Evolutionary conservation across 768 basidiomycete genomes (phyloP).

Genomic region (Phanerochaete carnosa): DNA sequence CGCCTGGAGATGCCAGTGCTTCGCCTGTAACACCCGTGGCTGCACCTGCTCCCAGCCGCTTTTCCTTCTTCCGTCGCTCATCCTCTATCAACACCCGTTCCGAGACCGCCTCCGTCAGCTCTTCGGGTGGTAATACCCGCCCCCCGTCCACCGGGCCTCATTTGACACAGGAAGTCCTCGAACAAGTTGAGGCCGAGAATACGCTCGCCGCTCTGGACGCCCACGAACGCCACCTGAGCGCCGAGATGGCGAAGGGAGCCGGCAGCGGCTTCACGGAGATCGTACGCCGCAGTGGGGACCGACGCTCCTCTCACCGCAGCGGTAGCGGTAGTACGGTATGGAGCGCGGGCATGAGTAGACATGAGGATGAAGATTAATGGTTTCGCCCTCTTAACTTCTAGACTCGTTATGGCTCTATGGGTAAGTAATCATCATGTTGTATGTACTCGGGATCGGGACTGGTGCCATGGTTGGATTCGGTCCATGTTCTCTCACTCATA

Average conservation of each 20-base stretch:
- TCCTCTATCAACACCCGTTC: conserved; percentile 39
- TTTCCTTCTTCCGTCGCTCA: conserved; percentile 69
- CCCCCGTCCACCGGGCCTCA: conserved; percentile 26
- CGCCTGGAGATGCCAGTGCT: conserved; percentile 23
- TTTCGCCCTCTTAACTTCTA: background rate
- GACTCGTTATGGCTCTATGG: background rate
- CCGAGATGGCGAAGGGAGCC: conserved; percentile 73
- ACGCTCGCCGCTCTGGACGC: conserved; percentile 76
- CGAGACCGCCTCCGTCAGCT: conserved; percentile 47
- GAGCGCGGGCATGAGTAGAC: conserved; percentile 79
- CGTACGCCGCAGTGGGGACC: conserved; percentile 44
- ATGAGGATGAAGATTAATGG: conserved; percentile 35
- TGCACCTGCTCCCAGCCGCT: conserved; percentile 41
- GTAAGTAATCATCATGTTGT: conserved; percentile 5
- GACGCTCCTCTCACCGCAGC: conserved; percentile 56
- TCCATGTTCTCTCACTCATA: background rate
- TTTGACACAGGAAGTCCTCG: conserved; percentile 73
- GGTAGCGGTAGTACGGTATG: conserved; percentile 78
- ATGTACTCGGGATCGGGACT: background rate
- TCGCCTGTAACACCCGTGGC: conserved; percentile 24
- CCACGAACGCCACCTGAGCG: conserved; percentile 68
- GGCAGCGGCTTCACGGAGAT: conserved; percentile 81
- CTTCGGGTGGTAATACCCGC: conserved; percentile 26
- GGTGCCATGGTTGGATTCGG: background rate
- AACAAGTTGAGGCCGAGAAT: conserved; percentile 76